phyloP scores from a whole-genome alignment of 345 rosid species.

The Schrenkiella parvula region DNA sequence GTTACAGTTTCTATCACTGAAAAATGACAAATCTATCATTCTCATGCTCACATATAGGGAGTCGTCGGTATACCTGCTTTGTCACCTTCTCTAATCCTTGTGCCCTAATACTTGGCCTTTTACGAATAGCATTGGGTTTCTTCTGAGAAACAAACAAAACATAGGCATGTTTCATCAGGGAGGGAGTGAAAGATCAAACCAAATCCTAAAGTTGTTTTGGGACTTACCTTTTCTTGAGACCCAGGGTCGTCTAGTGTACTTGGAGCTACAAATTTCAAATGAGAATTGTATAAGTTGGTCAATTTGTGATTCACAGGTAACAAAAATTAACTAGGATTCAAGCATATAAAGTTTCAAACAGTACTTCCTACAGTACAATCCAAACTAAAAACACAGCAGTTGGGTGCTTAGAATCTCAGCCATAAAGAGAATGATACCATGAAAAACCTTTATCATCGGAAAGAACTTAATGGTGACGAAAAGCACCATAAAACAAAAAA shows the following conservation, averaged over 20 bases:
- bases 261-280: slow-evolving; percentile 42
- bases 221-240: slow-evolving; percentile 52
- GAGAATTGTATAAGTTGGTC: not conserved
- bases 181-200: slow-evolving; percentile 10
- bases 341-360: slow-evolving; percentile 2
- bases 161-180: slow-evolving; percentile 14
- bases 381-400: not conserved
- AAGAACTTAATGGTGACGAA: not conserved
- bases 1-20: not conserved
- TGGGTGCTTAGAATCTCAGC: not conserved
- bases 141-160: slow-evolving; percentile 35
- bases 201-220: slow-evolving; percentile 2
- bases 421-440: not conserved
- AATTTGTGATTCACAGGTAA: not conserved
- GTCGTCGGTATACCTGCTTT: slow-evolving; percentile 40
- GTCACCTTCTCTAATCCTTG: slow-evolving; percentile 43
- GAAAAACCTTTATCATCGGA: not conserved
- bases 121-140: slow-evolving; percentile 41
- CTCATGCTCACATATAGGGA: not conserved
- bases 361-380: not conserved
- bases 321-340: not conserved
- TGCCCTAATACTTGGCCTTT: slow-evolving; percentile 44
- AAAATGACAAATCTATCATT: not conserved
- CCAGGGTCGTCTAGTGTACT: slow-evolving; percentile 37
- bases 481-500: not conserved